Evolutionary conservation across 2,329 filamentous ascomycete genomes (phyloP).

Genomic region (Diplodia seriata): DNA sequence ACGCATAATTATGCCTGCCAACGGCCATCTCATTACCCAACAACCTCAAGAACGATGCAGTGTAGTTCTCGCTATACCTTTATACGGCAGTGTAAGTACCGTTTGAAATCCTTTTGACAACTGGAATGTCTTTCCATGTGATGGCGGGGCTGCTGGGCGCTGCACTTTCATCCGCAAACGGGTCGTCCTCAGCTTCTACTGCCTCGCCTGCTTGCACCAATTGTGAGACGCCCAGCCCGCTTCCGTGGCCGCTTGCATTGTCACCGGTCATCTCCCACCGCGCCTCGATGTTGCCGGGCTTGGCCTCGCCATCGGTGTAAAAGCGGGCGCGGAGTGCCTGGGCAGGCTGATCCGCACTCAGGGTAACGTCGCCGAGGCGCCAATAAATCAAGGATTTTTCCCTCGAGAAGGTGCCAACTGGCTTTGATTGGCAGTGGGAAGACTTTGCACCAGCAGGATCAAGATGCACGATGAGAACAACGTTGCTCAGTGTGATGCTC

Average conservation of each 20-base stretch:
- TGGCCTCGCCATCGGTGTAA: conserved; percentile 72
- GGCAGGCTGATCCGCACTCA: conserved; percentile 63
- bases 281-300: conserved; percentile 79
- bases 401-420: conserved; percentile 77
- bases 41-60: conserved; percentile 16
- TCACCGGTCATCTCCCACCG: conserved; percentile 74
- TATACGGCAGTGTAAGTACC: conserved; percentile 42
- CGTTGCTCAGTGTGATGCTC: conserved; percentile 71
- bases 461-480: conserved; percentile 75
- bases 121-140: conserved; percentile 44
- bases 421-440: conserved; percentile 75
- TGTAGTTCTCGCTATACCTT: conserved; percentile 6
- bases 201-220: conserved; percentile 51
- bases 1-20: conserved; percentile 20
- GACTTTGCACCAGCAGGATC: conserved; percentile 67
- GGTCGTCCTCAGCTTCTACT: conserved; percentile 62
- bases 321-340: conserved; percentile 86
- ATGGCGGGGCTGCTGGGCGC: conserved; percentile 38
- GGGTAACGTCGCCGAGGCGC: conserved; percentile 76
- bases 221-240: conserved; percentile 66
- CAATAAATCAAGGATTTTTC: conserved; percentile 81
- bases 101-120: conserved; percentile 47
- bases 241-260: conserved; percentile 58
- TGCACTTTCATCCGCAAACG: conserved; percentile 71
- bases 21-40: conserved; percentile 26